phyloP scores from a whole-genome alignment of 2,329 filamentous ascomycete species.

The Teratosphaeriaceae sp. region DNA sequence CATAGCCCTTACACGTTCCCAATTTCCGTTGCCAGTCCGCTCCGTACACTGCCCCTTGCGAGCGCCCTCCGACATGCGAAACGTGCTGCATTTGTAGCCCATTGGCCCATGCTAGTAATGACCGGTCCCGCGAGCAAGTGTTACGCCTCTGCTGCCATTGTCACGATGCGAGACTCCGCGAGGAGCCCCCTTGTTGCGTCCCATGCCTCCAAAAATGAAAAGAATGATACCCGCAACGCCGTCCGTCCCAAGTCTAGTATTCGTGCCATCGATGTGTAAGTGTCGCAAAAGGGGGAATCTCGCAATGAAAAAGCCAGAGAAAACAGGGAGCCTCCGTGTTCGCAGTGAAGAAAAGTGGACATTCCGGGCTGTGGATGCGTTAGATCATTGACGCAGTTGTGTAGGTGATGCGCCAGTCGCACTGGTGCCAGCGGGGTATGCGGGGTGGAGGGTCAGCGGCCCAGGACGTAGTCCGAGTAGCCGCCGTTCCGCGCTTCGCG shows the following conservation, averaged over 20 bases:
- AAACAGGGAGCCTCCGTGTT: not conserved
- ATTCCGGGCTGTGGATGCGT: no score
- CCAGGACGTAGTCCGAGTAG: not conserved
- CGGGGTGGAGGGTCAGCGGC: constrained; percentile 2
- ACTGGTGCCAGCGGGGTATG: not conserved
- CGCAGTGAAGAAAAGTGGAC: not conserved
- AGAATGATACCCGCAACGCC: not conserved
- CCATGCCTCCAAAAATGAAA: no score
- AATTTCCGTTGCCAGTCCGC: not conserved
- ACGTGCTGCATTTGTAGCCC: not conserved
- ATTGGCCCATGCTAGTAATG: not conserved
- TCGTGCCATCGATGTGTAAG: not conserved
- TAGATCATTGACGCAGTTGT: no score
- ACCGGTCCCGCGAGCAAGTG: not conserved
- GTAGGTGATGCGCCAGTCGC: not conserved
- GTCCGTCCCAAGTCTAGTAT: not conserved
- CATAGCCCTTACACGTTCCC: not conserved
- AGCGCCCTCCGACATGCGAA: not conserved
- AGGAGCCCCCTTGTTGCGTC: no score
- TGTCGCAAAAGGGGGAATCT: constrained; percentile 1
- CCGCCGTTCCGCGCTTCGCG: constrained; percentile 1
- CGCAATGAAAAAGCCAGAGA: not conserved
- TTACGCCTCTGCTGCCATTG: not conserved
- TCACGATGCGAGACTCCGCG: no score
- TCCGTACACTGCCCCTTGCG: not conserved